Evolutionary conservation across 2,329 filamentous ascomycete species (phyloP).

Genomic region (Teratosphaeria epicoccoides): DNA sequence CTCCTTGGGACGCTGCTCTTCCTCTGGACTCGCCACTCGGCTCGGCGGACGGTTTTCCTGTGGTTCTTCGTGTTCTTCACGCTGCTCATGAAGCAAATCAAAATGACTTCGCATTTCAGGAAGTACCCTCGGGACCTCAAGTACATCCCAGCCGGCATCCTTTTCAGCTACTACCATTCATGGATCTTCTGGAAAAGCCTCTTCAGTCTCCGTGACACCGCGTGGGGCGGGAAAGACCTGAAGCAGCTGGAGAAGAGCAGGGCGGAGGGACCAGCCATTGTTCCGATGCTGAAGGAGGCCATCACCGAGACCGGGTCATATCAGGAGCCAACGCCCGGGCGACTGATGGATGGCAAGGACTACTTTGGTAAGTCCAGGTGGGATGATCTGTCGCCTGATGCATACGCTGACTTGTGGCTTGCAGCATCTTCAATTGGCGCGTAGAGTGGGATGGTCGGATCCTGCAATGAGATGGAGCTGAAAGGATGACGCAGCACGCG

Average conservation of each 20-base stretch:
- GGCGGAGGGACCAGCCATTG: slow-evolving; percentile 8
- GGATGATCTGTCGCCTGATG: background rate
- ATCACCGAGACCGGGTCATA: slow-evolving; percentile 4
- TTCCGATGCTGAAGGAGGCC: slow-evolving; percentile 12
- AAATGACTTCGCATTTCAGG: slow-evolving; percentile 44
- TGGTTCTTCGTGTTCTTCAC: slow-evolving; percentile 34
- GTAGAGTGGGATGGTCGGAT: too few relatives aligned
- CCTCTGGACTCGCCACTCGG: background rate
- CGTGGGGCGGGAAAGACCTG: slow-evolving; percentile 23
- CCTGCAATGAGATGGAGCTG: too few relatives aligned
- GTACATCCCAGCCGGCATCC: slow-evolving; percentile 40
- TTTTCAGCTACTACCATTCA: slow-evolving; percentile 49
- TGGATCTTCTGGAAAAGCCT: slow-evolving; percentile 48
- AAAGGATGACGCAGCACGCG: too few relatives aligned
- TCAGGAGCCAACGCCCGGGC: slow-evolving; percentile 4
- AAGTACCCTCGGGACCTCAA: slow-evolving; percentile 42
- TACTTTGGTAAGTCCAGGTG: slow-evolving; percentile 8
- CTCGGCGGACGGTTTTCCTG: background rate
- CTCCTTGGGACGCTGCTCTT: background rate
- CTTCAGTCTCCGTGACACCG: slow-evolving; percentile 33
- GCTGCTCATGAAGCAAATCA: slow-evolving; percentile 46
- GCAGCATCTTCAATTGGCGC: too few relatives aligned
- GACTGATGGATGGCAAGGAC: slow-evolving; percentile 10
- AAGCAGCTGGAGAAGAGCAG: slow-evolving; percentile 11
- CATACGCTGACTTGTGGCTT: background rate